Percentiles rank a stretch among this genome's conserved stretches.
These are phyloP conservation scores for Chaetomium sp. DNA, from an alignment of 2,329 filamentous ascomycete genomes.

Conservation along the genomic window DNA sequence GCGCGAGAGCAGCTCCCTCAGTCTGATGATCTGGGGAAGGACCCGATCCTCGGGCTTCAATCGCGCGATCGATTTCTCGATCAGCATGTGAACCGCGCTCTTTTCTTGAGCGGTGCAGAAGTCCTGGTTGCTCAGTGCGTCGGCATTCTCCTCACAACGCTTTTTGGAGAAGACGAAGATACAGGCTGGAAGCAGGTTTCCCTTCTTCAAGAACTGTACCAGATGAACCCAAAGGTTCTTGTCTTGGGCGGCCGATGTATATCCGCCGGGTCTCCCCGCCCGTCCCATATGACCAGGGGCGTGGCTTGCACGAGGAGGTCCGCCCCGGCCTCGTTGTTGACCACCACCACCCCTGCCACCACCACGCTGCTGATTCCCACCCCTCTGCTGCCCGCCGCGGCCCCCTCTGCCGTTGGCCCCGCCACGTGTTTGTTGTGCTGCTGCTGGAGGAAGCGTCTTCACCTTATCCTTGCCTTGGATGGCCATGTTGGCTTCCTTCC, in stretches of 20 bases:
- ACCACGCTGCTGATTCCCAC: slow-evolving; percentile 51
- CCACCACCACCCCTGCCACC: slow-evolving; percentile 55
- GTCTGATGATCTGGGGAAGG: slow-evolving; percentile 87
- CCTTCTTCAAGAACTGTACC: slow-evolving; percentile 86
- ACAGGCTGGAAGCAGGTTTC: slow-evolving; percentile 84
- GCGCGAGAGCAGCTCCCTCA: slow-evolving; percentile 80
- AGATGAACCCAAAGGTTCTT: slow-evolving; percentile 96
- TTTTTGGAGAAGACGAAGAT: slow-evolving; percentile 99
- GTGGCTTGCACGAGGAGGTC: slow-evolving; percentile 62
- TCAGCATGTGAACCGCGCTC: slow-evolving; percentile 95
- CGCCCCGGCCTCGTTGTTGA: slow-evolving; percentile 58
- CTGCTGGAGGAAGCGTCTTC: slow-evolving; percentile 51
- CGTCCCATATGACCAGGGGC: slow-evolving; percentile 84
- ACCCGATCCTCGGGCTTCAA: slow-evolving; percentile 86
- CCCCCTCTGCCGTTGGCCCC: slow-evolving; percentile 53
- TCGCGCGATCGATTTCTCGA: slow-evolving; percentile 90
- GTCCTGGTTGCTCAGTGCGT: slow-evolving; percentile 91
- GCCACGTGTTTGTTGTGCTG: slow-evolving; percentile 46
- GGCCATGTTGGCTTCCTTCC: slow-evolving; percentile 88
- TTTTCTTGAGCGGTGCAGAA: slow-evolving; percentile 93
- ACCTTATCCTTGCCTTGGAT: slow-evolving; percentile 79
- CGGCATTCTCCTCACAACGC: slow-evolving; percentile 94
- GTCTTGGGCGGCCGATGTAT: slow-evolving; percentile 89
- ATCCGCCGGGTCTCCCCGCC: slow-evolving; percentile 79
- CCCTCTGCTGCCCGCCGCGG: slow-evolving; percentile 51